phyloP scores from a whole-genome alignment of 208 protist genomes.

The Leishmania arabica region DNA sequence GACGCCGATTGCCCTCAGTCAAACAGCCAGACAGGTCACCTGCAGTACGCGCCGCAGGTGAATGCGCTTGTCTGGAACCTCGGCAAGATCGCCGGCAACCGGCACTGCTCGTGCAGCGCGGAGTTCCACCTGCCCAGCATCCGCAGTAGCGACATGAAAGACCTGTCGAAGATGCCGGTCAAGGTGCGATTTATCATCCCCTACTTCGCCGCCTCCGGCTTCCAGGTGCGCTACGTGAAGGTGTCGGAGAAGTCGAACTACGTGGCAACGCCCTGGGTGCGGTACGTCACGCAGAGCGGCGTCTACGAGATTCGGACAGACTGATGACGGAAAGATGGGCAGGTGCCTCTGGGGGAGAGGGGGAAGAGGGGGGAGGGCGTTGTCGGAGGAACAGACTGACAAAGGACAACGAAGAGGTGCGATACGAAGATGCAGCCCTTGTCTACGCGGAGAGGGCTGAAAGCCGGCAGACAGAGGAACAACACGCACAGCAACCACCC shows the following conservation, averaged over 20 bases:
- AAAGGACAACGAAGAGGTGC: background rate
- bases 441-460: background rate
- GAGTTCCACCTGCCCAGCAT: slow-evolving; percentile 97
- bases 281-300: slow-evolving; percentile 98
- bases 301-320: slow-evolving; percentile 95
- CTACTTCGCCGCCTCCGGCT: slow-evolving; percentile 98
- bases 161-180: slow-evolving; percentile 92
- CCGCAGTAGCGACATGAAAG: slow-evolving; percentile 69
- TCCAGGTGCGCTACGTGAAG: slow-evolving; percentile 99
- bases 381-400: background rate
- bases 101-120: slow-evolving; percentile 92
- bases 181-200: slow-evolving; percentile 98
- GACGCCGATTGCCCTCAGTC: slow-evolving; percentile 97
- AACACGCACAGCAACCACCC: background rate
- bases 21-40: slow-evolving; percentile 82
- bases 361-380: background rate
- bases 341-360: too few species aligned
- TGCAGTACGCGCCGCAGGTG: slow-evolving; percentile 97
- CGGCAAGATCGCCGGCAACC: slow-evolving; percentile 95
- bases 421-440: background rate
- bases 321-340: slow-evolving; percentile 5
- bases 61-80: slow-evolving; percentile 97
- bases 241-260: slow-evolving; percentile 97
- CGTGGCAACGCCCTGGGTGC: slow-evolving; percentile 97
- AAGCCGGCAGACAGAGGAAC: background rate